phyloP scores from a whole-genome alignment of 1,139 yeast genomes.

The Hansenula lynferdii region DNA sequence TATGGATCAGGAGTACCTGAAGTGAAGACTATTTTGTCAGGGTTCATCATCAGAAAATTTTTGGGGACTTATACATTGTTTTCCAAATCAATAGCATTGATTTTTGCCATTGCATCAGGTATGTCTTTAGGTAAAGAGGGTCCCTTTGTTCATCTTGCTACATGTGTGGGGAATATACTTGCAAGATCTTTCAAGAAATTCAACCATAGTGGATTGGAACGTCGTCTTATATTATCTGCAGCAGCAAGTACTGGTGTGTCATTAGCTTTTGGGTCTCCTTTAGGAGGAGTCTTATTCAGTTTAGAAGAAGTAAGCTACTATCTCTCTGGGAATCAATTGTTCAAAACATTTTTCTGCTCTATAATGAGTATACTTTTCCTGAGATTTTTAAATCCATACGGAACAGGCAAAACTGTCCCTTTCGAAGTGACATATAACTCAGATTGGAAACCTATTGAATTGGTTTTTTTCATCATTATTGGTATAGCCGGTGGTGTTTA shows the following conservation, averaged over 20 bases:
- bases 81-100: conserved; percentile 45
- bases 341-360: conserved; percentile 58
- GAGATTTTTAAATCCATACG: conserved; percentile 56
- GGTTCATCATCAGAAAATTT: conserved; percentile 50
- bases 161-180: conserved; percentile 57
- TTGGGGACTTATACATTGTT: conserved; percentile 51
- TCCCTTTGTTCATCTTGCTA: conserved; percentile 62
- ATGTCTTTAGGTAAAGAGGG: conserved; percentile 64
- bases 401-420: conserved; percentile 57
- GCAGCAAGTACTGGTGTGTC: conserved; percentile 65
- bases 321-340: conserved; percentile 52
- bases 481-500: conserved; percentile 56
- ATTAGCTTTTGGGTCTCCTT: conserved; percentile 60
- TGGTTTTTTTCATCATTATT: conserved; percentile 41
- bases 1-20: conserved; percentile 67
- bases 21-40: conserved; percentile 50
- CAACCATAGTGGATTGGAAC: conserved; percentile 45
- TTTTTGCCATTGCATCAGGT: conserved; percentile 59
- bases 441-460: conserved; percentile 51
- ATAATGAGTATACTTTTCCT: conserved; percentile 52
- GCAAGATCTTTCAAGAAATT: conserved; percentile 46
- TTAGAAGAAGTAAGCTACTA: conserved; percentile 60
- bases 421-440: conserved; percentile 51
- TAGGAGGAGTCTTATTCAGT: conserved; percentile 61
- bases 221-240: conserved; percentile 54